Base-by-base conservation (phyloP, 2,329 filamentous ascomycete species). In the Zymoseptoria passerinii region DNA sequence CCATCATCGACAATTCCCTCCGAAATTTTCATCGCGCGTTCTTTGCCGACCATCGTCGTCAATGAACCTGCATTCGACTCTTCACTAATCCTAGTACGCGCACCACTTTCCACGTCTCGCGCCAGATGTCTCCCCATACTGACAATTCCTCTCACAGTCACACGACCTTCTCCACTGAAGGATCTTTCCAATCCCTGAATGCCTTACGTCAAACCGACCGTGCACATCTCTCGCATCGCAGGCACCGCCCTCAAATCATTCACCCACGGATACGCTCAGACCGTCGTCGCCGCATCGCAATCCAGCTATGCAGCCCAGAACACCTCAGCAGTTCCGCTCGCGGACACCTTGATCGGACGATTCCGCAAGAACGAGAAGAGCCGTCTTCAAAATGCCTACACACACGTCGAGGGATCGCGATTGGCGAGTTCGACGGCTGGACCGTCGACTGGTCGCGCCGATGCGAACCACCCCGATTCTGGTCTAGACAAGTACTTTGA, bases 231-330 rank as follows among this genome's bases (percentile, higher is more conserved):
- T 85, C 92, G 94, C 87, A 88, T 96, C 78, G 87, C 90, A 73
- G 67, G 68, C 62, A 67, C 70, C 60, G 71, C 71, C 56, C 68
- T 73, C 68, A 97, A 97, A 81, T 91, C 92, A 72, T 88, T 97
- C 76, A 92, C 90, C 75, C 90, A 97, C 84, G 92, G 92, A 78
- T 97, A 96, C 83, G 92, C 92, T 69, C 92, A 97, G 76, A 96
- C 92, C 64, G 88, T 97, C 77, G 91, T 99, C 78, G 94, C 94
- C 72, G 92, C 91, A 70, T 90, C 90, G 65, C 91, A 96, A 82
- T 86, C 88, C 79, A 82, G 84, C 81, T 83, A 90, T 86, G 81
- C 85, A 78, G 73, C 90, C 49, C 80, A 83, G 63, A 80, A 81
- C 66, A 81, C 80, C 58, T 76, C 78, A 50, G 74, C 84, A 59